Evolutionary conservation across 805 yeast species (phyloP), one percentile per base, ranked within the genome.

Genomic region (Yamadazyma olivae): DNA sequence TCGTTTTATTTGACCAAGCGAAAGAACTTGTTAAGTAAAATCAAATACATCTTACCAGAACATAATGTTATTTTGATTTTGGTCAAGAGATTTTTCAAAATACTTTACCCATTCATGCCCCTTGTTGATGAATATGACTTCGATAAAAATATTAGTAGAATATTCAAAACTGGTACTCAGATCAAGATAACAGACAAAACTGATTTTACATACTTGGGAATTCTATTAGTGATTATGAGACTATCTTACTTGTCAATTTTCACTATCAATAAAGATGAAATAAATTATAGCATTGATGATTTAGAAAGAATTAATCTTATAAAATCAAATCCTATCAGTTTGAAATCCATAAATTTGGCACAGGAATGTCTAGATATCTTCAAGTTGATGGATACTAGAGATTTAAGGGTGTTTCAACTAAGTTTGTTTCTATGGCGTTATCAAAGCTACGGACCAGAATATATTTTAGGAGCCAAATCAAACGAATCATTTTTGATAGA

Each of bases 391-490:
- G 52, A 47, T 26, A 57, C 70, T 39, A 67, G 74, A 24, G 71
- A 77, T 14, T 45, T 80, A 18, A 64, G 72, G 0, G 64, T 79
- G 14, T 57, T 80, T 39, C 83, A 79, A 50, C 73, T 79, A 42
- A 71, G 78, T 5, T 38, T 77, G 35, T 59, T 72, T 40, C 64
- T 75, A 59, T 65, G 76, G 43, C 55, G 71, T 17, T 79, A 78
- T 53, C 74, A 59, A 43, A 63, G 56, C 22, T 61, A 54, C 34
- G 59, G 77, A 0, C 80, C 80, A 0, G 77, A 71, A 41, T 76
- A 74, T 49, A 81, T 80, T 23, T 9, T 36, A 5, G 35, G 39
- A 16, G 22, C 33, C 12, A 24, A 20, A 13, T 21, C 21, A 15
- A 25, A 27, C 30, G 32, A 33, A 15, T 18, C 42, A 6, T 38